Percentiles rank a stretch among this genome's conserved stretches.
Conservation (phyloP, 2,329 filamentous ascomycete species). For the Blumeriella jaapii region DNA sequence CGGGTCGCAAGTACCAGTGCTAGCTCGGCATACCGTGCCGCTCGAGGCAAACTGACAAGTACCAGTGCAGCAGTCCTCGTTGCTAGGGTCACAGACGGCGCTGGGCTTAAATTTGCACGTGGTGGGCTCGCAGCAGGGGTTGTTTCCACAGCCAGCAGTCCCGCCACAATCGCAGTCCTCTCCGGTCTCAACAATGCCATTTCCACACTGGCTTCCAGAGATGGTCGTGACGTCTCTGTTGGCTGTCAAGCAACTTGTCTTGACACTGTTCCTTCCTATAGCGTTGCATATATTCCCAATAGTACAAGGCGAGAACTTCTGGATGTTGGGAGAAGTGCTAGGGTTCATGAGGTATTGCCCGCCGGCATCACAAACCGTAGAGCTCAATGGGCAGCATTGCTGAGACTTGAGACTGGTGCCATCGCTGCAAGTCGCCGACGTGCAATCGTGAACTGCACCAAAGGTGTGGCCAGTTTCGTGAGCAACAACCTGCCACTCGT, state of each 20-base stretch:
- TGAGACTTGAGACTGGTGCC: slow-evolving; percentile 46
- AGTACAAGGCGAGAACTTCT: slow-evolving; percentile 73
- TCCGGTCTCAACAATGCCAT: slow-evolving; percentile 88
- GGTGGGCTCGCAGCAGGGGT: slow-evolving; percentile 70
- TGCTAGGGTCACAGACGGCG: slow-evolving; percentile 69
- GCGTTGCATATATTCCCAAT: slow-evolving; percentile 92
- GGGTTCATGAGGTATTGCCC: slow-evolving; percentile 94
- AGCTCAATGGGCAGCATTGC: slow-evolving; percentile 69
- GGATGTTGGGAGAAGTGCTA: slow-evolving; percentile 62
- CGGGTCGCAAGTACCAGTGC: slow-evolving; percentile 74
- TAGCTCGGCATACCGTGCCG: slow-evolving; percentile 68
- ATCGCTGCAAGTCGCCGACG: slow-evolving; percentile 50
- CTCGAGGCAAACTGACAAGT: slow-evolving; percentile 55
- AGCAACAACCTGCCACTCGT: slow-evolving; percentile 92
- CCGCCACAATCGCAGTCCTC: slow-evolving; percentile 97
- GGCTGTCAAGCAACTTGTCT: slow-evolving; percentile 65
- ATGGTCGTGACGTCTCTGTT: slow-evolving; percentile 78
- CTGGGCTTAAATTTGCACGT: slow-evolving; percentile 72
- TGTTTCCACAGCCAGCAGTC: slow-evolving; percentile 53
- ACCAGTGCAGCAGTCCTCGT: slow-evolving; percentile 68
- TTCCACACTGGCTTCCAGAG: slow-evolving; percentile 78
- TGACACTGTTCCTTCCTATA: slow-evolving; percentile 64
- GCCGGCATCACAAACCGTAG: slow-evolving; percentile 57
- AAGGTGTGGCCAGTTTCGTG: slow-evolving; percentile 93
- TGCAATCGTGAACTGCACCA: slow-evolving; percentile 91